These are phyloP conservation scores for Astraeus odoratus DNA, from an alignment of 768 basidiomycete genomes.

Conservation along the genomic window DNA sequence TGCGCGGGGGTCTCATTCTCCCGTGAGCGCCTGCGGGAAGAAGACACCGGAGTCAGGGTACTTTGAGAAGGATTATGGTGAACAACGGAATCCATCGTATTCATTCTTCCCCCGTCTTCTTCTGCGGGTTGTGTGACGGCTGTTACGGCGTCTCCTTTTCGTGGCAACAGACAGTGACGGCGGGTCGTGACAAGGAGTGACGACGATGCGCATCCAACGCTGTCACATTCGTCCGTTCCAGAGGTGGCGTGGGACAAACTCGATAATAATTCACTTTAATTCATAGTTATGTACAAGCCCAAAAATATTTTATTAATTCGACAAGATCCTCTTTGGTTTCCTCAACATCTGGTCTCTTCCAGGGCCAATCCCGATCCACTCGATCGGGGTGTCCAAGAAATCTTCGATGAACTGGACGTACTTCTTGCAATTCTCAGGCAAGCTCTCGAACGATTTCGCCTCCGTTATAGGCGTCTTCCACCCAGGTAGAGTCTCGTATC, in stretches of 20 bases:
- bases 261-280: background rate
- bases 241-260: constrained; percentile 20
- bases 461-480: constrained; percentile 79
- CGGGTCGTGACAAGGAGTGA: constrained; percentile 28
- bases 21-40: constrained; percentile 46
- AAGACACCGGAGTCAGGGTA: constrained; percentile 24
- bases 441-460: constrained; percentile 54
- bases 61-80: constrained; percentile 28
- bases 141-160: constrained; percentile 27
- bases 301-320: too few species aligned
- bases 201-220: constrained; percentile 17
- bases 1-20: constrained; percentile 72
- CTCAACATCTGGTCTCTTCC: constrained; percentile 71
- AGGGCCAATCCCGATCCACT: constrained; percentile 94
- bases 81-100: constrained; percentile 29
- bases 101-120: constrained; percentile 17
- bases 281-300: background rate
- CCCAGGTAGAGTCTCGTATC: constrained; percentile 84
- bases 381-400: constrained; percentile 62
- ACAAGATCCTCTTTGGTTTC: constrained; percentile 13
- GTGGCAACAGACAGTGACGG: constrained; percentile 23
- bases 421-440: constrained; percentile 79
- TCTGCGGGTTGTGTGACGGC: constrained; percentile 23
- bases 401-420: constrained; percentile 87
- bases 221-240: constrained; percentile 10